Evolutionary conservation across 2,329 filamentous ascomycete species (phyloP), one percentile per base, ranked within the genome.

Genomic region (Magnaporthales sp.): DNA sequence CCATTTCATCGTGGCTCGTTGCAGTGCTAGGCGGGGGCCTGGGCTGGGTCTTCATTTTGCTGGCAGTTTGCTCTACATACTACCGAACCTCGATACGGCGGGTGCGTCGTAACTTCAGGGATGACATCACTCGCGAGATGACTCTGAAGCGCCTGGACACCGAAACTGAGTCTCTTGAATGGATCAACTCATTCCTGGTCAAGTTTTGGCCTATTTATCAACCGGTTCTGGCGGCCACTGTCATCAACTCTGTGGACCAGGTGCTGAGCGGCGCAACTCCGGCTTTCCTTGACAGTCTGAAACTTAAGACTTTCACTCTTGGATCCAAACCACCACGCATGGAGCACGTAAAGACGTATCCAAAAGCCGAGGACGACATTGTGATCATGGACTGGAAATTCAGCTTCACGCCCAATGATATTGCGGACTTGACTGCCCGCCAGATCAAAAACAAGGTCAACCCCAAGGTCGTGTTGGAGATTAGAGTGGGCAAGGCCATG

Each of bases 371-470:
- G 72, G 93, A 97, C 70, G 95, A 99, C 74, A 89, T 93, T 67
- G 92, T 99, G 58, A 86, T 98, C 74, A 99, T 99, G 95, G 95
- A 99, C 76, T 99, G 95, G 95, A 97, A 96, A 74, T 99, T 99
- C 79, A 98, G 94, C 83, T 99, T 99, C 80, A 98, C 92, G 0
- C 95, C 95, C 38, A 98, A 95, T 71, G 96, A 99, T 77, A 91
- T 87, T 2, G 89, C 91, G 71, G 95, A 99, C 77, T 87, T 99
- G 85, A 99, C 95, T 1, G 83, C 89, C 2, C 88, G 90, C 68
- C 95, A 99, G 77, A 80, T 97, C 74, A 94, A 91, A 82, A 93
- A 93, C 82, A 97, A 97, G 82, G 86, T 98, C 77, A 98, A 99
- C 75, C 95, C 95, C 66, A 99, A 98, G 80, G 84, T 99, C 67